These are phyloP conservation scores for Aspergillus vadensis DNA, from an alignment of 2,329 filamentous ascomycete species.

Conservation along the genomic window DNA sequence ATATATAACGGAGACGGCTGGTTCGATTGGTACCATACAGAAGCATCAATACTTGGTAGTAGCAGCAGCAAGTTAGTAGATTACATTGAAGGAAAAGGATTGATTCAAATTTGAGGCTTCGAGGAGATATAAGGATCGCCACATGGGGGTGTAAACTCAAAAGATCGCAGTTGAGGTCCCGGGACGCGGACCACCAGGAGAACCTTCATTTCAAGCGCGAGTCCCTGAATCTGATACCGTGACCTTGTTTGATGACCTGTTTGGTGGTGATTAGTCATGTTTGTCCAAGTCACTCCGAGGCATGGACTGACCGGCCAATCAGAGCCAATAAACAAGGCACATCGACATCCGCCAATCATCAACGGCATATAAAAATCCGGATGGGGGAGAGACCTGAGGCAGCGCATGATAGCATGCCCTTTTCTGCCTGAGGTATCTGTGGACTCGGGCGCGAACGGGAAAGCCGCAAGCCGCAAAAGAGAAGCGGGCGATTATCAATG, in stretches of 20 bases:
- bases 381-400: not conserved
- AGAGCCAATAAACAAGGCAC: conserved; percentile 1
- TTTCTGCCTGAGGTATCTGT: conserved; percentile 31
- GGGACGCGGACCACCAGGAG: not conserved
- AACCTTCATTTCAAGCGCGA: not conserved
- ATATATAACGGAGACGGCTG: not conserved
- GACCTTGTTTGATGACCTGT: not conserved
- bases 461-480: conserved; percentile 18
- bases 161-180: not conserved
- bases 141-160: not conserved
- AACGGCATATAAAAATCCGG: conserved; percentile 26
- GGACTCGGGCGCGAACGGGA: conserved; percentile 25
- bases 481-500: conserved; percentile 16
- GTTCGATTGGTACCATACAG: not conserved
- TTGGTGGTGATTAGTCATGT: not conserved
- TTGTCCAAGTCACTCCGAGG: not conserved
- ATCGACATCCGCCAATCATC: conserved; percentile 29
- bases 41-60: no score
- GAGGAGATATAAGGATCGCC: not conserved
- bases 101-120: not conserved
- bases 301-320: conserved; percentile 15
- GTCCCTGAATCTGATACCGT: not conserved
- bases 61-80: no score
- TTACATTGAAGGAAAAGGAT: no score
- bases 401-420: not conserved